Evolutionary conservation across 352 stramenopile species (phyloP).

Genomic region (Phytophthora pseudosyringae): DNA sequence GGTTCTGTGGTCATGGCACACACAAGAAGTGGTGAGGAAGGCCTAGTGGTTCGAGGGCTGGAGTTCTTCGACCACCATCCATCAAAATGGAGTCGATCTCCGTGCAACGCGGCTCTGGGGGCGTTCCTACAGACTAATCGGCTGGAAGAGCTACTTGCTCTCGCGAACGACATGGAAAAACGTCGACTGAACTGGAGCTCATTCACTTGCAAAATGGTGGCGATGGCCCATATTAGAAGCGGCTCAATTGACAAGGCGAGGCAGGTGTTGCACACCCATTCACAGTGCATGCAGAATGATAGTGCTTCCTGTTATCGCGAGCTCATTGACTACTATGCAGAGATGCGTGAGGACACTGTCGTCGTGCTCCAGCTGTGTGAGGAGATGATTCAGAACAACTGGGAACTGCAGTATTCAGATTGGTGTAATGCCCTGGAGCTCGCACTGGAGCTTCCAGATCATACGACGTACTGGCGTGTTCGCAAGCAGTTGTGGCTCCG

Average conservation of each 20-base stretch:
- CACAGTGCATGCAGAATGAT: slow-evolving; percentile 9
- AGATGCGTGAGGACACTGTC: background rate
- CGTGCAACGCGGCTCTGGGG: slow-evolving; percentile 17
- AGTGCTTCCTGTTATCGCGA: slow-evolving; percentile 59
- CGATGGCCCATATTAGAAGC: slow-evolving; percentile 15
- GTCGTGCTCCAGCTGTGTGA: background rate
- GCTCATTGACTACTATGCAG: slow-evolving; percentile 34
- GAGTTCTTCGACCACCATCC: slow-evolving; percentile 14
- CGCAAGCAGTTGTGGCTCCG: slow-evolving; percentile 72
- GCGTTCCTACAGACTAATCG: slow-evolving; percentile 12
- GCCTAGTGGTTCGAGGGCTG: slow-evolving; percentile 2
- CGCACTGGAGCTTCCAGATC: slow-evolving; percentile 52
- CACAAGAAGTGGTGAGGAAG: slow-evolving; percentile 3
- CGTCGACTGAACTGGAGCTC: slow-evolving; percentile 4
- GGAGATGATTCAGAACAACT: slow-evolving; percentile 4
- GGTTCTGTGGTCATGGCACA: slow-evolving; percentile 17
- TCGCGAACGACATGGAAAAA: slow-evolving; percentile 14
- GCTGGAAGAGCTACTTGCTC: slow-evolving; percentile 2
- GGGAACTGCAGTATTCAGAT: background rate
- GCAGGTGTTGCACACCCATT: slow-evolving; percentile 6
- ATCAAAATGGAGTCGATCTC: slow-evolving; percentile 6
- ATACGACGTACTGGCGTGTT: slow-evolving; percentile 68
- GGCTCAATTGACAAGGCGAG: slow-evolving; percentile 11
- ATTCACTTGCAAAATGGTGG: slow-evolving; percentile 12
- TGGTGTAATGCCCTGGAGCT: slow-evolving; percentile 47